Base-by-base conservation (phyloP, 169 alveolate species). In the Plasmodium knowlesi region DNA sequence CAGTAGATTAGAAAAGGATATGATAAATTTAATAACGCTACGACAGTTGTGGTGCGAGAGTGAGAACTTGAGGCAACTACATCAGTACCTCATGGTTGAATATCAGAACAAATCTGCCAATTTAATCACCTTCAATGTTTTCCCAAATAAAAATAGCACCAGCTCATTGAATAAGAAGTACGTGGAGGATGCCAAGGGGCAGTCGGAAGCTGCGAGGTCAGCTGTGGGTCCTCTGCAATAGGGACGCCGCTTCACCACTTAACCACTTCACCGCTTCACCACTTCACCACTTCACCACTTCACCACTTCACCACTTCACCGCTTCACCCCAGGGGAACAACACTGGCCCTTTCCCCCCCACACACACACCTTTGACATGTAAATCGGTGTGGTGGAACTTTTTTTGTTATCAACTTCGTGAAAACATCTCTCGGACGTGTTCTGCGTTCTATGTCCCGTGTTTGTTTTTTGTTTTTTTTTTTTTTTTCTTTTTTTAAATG, bases 1-100 rank as follows among this genome's bases (percentile, higher is more conserved):
- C 82, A 89, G 94, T 34, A 89, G 94, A 89, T 61, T 89, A 79
- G 94, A 89, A 79, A 89, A 89, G 25, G 94, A 89, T 34, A 89
- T 89, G 25, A 89, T 89, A 10, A 89, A 89, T 89, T 89, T 89
- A 78, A 89, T 89, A 16, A 89, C 82, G 83, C 50, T 89, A 34
- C 70, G 94, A n/a, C 94, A 89, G 22, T 22, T 89, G 32, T 89
- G 94, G 94, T 89, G 94, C 28, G 94, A 89, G 19, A 41, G 90
- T 19, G 94, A 89, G 50, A 89, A 89, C 37, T 43, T 89, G 72
- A 43, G 94, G 37, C 72, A 57, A 79, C 57, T 89, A 8, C 89
- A 89, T 50, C 94, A 89, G 41, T 89, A 32, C 50, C 41, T 89
- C 16, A 67, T 79, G 54, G 34, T 70, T 1, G 94, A 89, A 22